A percentile compares a stretch with the other conserved stretches of the same genome.
These are phyloP conservation scores for Cryptococcus depauperatus DNA, from an alignment of 1,284 basidiomycete species.

Conservation along the genomic window DNA sequence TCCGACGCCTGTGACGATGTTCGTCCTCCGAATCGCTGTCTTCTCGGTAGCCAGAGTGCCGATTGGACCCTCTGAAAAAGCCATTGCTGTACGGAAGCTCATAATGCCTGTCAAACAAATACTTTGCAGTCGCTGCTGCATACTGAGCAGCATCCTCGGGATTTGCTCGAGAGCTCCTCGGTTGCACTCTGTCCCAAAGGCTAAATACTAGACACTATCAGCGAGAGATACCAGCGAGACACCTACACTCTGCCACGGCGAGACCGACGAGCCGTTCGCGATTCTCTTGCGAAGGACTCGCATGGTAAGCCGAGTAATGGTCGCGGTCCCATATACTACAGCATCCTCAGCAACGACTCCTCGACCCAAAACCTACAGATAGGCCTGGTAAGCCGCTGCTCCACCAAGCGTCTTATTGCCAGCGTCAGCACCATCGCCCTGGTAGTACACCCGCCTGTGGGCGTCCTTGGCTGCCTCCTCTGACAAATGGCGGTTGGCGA, in stretches of 20 bases:
- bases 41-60: conserved; percentile 11
- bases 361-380: conserved; percentile 22
- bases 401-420: conserved; percentile 37
- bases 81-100: conserved; percentile 15
- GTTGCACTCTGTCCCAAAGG: conserved; percentile 33
- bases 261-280: conserved; percentile 32
- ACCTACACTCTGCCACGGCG: conserved; percentile 39
- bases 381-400: conserved; percentile 41
- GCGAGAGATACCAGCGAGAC: neutral
- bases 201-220: conserved; percentile 23
- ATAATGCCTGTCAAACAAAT: conserved; percentile 40
- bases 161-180: conserved; percentile 22
- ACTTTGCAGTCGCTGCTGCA: conserved; percentile 39
- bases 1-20: conserved; percentile 12
- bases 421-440: conserved; percentile 27
- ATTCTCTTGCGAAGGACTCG: conserved; percentile 28
- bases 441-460: conserved; percentile 34
- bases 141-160: conserved; percentile 34
- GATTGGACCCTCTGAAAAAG: conserved; percentile 4
- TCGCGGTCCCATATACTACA: conserved; percentile 38
- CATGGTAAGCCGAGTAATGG: conserved; percentile 32
- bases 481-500: conserved; percentile 30
- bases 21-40: conserved; percentile 20
- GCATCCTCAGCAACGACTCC: neutral
- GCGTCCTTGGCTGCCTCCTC: conserved; percentile 34